Evolutionary conservation across 345 rosid genomes (phyloP).

Genomic region (Hypericum perforatum): DNA sequence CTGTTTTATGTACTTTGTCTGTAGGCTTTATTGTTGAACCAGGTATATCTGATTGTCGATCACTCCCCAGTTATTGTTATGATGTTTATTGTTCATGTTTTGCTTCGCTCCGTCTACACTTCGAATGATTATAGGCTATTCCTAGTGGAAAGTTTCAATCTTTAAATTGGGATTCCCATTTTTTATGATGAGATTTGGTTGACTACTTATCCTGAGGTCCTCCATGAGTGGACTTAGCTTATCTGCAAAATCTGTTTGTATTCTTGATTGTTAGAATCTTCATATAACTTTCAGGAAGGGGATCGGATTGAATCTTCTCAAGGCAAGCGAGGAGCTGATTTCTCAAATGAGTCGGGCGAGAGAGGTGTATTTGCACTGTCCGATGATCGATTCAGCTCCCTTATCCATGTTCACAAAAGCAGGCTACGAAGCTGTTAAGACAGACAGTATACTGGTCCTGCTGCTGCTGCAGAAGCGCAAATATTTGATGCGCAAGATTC

Average conservation of each 20-base stretch:
- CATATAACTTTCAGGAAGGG: conserved; percentile 52
- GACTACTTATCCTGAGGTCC: not conserved
- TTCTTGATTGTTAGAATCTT: conserved; percentile 3
- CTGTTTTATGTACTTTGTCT: no score
- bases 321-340: conserved; percentile 79
- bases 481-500: conserved; percentile 86
- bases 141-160: no score
- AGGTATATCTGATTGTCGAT: no score
- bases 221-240: no score
- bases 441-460: conserved; percentile 58
- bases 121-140: no score
- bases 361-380: conserved; percentile 84
- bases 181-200: no score
- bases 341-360: conserved; percentile 40
- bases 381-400: conserved; percentile 83
- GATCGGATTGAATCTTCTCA: conserved; percentile 89
- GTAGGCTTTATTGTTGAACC: no score
- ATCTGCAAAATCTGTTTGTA: not conserved
- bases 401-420: conserved; percentile 79
- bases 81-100: no score
- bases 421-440: conserved; percentile 58
- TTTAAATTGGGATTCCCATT: no score
- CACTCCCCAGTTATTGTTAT: no score
- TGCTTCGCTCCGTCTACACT: no score
- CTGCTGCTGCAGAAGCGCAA: conserved; percentile 79